phyloP scores from a whole-genome alignment of 129 eudicot genomes.

The Artemisia argyi region DNA sequence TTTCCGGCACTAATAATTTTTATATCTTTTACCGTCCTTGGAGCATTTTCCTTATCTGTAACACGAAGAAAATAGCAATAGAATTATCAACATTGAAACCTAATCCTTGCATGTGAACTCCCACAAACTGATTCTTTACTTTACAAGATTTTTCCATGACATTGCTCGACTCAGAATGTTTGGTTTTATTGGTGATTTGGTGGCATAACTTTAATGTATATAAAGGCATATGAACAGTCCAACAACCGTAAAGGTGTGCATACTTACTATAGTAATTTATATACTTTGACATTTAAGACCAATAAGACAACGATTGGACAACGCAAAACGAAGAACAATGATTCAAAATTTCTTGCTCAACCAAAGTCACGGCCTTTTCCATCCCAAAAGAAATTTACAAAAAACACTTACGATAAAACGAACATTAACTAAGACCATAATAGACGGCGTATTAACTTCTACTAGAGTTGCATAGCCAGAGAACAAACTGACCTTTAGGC shows the following conservation, averaged over 20 bases:
- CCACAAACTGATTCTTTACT: too few species aligned
- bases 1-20: constrained; percentile 79
- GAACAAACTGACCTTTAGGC: constrained; percentile 72
- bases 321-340: not conserved
- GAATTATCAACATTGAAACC: too few species aligned
- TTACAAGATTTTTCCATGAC: too few species aligned
- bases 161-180: too few species aligned
- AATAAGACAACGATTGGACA: not conserved
- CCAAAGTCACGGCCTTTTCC: not conserved
- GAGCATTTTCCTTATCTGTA: constrained; percentile 77
- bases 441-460: not conserved
- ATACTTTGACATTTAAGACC: not conserved
- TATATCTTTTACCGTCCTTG: constrained; percentile 74
- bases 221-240: too few species aligned
- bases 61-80: constrained; percentile 6
- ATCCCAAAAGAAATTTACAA: not conserved
- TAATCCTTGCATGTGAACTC: too few species aligned
- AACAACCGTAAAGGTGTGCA: too few species aligned
- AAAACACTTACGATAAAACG: not conserved
- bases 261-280: not conserved
- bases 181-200: too few species aligned
- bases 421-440: not conserved
- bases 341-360: constrained; percentile 2
- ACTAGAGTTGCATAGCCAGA: not conserved
- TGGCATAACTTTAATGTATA: too few species aligned